Conservation (phyloP, 1,139 yeast genomes). For the Taiozyma sp. region DNA sequence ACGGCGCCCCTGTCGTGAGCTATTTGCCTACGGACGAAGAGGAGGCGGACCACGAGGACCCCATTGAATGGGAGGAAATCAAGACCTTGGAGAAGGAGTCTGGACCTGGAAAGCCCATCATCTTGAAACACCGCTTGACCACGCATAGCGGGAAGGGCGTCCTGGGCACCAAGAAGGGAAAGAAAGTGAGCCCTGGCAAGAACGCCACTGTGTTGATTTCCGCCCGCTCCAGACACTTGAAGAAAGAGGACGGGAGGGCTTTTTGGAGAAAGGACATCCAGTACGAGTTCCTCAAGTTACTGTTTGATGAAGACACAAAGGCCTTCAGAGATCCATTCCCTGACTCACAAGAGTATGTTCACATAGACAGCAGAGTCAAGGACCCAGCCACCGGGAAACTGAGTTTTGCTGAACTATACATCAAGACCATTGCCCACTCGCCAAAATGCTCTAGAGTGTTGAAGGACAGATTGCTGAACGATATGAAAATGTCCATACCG, state of each 20-base stretch:
- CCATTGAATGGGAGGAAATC: background rate
- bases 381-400: constrained; percentile 32
- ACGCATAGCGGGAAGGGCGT: constrained; percentile 1
- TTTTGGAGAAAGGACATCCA: constrained; percentile 88
- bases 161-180: constrained; percentile 10
- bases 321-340: constrained; percentile 60
- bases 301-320: constrained; percentile 58
- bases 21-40: background rate
- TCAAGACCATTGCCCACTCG: constrained; percentile 78
- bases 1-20: background rate
- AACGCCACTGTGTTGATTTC: constrained; percentile 17
- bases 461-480: constrained; percentile 67
- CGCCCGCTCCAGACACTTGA: constrained; percentile 60
- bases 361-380: constrained; percentile 14
- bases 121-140: constrained; percentile 4
- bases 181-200: constrained; percentile 11
- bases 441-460: constrained; percentile 80
- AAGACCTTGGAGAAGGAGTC: background rate
- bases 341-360: constrained; percentile 26
- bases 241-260: constrained; percentile 90
- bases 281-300: constrained; percentile 63
- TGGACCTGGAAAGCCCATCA: constrained; percentile 1
- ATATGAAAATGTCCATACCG: constrained; percentile 59
- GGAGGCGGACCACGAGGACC: background rate
- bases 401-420: constrained; percentile 83